Evolutionary conservation across 208 protist genomes (phyloP), one percentile per base, ranked within the genome.

Genomic region (Eutreptiella sp.): DNA sequence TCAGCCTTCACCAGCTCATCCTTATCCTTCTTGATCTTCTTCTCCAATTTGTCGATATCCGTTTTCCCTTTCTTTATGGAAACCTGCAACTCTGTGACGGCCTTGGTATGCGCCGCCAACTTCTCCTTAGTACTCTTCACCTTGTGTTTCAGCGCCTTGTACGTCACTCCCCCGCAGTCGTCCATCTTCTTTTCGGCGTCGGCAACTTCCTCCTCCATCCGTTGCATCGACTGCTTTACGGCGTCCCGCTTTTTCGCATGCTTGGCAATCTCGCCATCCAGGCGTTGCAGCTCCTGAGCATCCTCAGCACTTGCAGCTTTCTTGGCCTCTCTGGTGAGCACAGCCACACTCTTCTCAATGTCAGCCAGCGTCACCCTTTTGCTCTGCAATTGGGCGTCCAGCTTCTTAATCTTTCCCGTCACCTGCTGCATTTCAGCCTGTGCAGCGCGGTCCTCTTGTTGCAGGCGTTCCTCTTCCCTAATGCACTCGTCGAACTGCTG

Each of bases 41-140:
- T 68, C 14, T 72, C 38, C 60, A 73, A 79, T 38, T 75, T 81
- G 60, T 87, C 79, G 46, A 87, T 81, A 53, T 69, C 79, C 27
- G 78, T 81, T 21, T 81, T 80, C 39, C 75, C 53, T 59, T 80
- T 84, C 61, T 89, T 77, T 16, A 68, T 72, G 4, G 76, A 46
- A 5, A 79, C 77, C 2, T 80, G 78, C 35, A 78, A 80, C 46
- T 73, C 80, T 14, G 69, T 73, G 43, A 88, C 53, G 35, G 85
- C 79, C n/a, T 55, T 61, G 45, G 88, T 77, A 53, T 89, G 76
- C 27, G 81, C 78, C 42, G 84, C 76, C 0, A 85, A 26, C 16
- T 80, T 75, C 23, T 89, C 72, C 55, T 81, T 80, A 34, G 81
- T 60, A 29, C 33, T 46, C 23, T 81, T 72, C 0, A 93, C 69